Conservation (phyloP, 331 rosid genomes). For the Telfairia occidentalis region DNA sequence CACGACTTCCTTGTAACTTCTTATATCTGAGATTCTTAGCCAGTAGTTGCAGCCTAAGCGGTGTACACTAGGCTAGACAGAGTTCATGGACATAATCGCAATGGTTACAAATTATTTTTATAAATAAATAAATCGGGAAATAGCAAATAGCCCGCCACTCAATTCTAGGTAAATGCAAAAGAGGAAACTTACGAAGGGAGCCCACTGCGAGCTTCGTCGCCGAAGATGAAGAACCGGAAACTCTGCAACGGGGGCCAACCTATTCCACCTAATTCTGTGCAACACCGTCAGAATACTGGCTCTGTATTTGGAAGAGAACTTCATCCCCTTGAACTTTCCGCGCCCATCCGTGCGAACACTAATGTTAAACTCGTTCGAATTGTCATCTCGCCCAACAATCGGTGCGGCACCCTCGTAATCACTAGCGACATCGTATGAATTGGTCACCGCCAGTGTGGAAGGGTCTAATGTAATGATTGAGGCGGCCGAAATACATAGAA, state of each 20-base stretch:
- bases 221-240: constrained; percentile 86
- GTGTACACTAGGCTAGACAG: background rate
- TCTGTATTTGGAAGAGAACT: constrained; percentile 72
- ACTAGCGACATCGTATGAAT: constrained; percentile 56
- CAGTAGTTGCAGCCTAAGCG: background rate
- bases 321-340: constrained; percentile 76
- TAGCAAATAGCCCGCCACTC: background rate
- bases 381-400: constrained; percentile 64
- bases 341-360: constrained; percentile 85
- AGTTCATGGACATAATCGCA: background rate
- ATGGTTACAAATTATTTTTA: background rate
- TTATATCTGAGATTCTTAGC: background rate
- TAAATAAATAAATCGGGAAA: background rate
- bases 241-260: constrained; percentile 60
- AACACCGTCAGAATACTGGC: constrained; percentile 84
- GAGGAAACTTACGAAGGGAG: constrained; percentile 56
- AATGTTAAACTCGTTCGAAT: constrained; percentile 64
- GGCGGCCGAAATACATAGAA: constrained; percentile 57
- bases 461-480: constrained; percentile 79
- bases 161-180: background rate
- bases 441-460: constrained; percentile 64
- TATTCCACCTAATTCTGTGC: constrained; percentile 72
- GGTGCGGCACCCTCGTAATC: constrained; percentile 74
- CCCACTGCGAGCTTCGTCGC: constrained; percentile 78
- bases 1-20: background rate